These are phyloP conservation scores for Trichophyton verrucosum DNA, from an alignment of 2,329 filamentous ascomycete genomes.

Conservation along the genomic window DNA sequence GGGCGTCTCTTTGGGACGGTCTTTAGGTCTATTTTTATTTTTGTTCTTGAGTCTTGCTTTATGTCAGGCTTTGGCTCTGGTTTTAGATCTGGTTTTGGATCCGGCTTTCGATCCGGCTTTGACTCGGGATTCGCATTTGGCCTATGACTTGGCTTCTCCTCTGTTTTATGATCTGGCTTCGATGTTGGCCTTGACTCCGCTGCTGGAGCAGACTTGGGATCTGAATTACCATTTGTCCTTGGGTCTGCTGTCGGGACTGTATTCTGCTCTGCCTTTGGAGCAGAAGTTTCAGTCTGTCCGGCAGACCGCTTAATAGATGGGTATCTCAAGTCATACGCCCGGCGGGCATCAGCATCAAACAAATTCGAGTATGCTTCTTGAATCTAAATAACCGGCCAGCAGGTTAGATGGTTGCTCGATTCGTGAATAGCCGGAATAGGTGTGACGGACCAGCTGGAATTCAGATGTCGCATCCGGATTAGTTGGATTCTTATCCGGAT, in stretches of 20 bases:
- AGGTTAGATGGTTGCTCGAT: not conserved
- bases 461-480: constrained; percentile 7
- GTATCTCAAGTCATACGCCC: not conserved
- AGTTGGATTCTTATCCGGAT: constrained; percentile 12
- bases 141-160: no score
- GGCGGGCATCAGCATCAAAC: not conserved
- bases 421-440: not conserved
- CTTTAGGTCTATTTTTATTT: not conserved
- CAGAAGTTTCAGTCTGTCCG: not conserved
- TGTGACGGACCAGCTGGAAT: constrained; percentile 11
- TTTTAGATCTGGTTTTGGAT: no score
- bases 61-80: no score
- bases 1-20: not conserved
- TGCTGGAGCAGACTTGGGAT: no score
- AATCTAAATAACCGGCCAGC: not conserved
- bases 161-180: no score
- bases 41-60: no score
- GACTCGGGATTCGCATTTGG: no score
- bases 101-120: no score
- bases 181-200: no score
- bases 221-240: no score
- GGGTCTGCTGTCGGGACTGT: not conserved
- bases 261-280: not conserved
- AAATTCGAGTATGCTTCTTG: not conserved
- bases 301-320: not conserved